Base-by-base conservation (phyloP, 2,329 filamentous ascomycete genomes). In the Alternaria infectoria region DNA sequence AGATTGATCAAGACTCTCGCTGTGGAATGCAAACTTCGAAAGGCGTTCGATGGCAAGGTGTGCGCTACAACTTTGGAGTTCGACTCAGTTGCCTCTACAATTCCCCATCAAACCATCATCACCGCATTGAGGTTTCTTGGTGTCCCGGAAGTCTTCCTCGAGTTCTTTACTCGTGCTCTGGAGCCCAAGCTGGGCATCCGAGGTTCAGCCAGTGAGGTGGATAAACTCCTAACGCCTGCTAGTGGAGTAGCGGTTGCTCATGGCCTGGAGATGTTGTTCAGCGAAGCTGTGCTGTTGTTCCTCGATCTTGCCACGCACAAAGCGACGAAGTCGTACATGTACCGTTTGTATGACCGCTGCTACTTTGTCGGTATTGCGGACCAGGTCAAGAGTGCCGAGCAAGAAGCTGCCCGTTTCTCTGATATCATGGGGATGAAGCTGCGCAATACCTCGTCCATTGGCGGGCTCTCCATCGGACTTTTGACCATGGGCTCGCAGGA, bases 81-180 rank as follows among this genome's bases (percentile, higher is more conserved):
- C 66, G 81, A 84, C 47, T 87, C 84, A 80, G 87, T 89, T 61
- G 85, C 86, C 0, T 84, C 87, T 0, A 85, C 84, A 5, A 77
- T 90, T 13, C 83, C 88, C 3, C 89, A 92, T 69, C 76, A 84
- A 26, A 89, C 88, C 0, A 84, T 91, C 17, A 77, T 87, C n/a
- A 59, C 61, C 2, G 81, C 90, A 0, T 74, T 91, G 63, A 79
- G 83, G 26, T 89, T 87, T 69, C 83, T 91, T 47, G 87, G 88
- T 0, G 81, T 91, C 5, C 84, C 86, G 0, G 74, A 85, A 3
- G 75, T 70, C 0, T 90, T 89, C 86, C 71, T 90, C 2, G 73
- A 74, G 7, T 89, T 91, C 73, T 91, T 91, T 74, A 77, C 74
- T 12, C 83, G 80, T 3, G 90, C 88, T 54, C 69, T 78, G 2